Evolutionary conservation across 2,329 filamentous ascomycete genomes (phyloP), one percentile per base, ranked within the genome.

Genomic region (Diaporthe destruens): DNA sequence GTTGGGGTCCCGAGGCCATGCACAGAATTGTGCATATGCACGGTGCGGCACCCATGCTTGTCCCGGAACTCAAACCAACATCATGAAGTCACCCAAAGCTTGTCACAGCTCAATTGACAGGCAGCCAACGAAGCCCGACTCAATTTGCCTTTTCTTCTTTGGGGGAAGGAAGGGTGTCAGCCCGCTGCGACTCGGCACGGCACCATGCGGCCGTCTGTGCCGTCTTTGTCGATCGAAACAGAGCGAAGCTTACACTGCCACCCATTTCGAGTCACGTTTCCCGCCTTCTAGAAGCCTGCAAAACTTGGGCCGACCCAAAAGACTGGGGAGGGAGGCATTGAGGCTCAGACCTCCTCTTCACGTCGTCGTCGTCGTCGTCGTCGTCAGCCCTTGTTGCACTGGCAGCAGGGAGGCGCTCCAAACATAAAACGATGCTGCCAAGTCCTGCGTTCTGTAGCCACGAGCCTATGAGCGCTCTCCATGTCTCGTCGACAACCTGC

Each of bases 1-100:
- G 9, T 36, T 36, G 34, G 36, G 56, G 36, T 4, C 18, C 47
- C n/a, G n/a, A 5, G n/a, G n/a, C 44, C 44, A 44, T 51, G 61
- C 61, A 66, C 61, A 66, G 53, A 39, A 66, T 66, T 66, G 47
- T 66, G 61, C 61, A 66, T 53, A 66, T 66, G 61, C 44, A 66
- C 61, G 61, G 51, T 53, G 61, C 61, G 47, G 32, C 44, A 39
- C 23, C 42, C 61, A 53, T 6, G 39, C 44, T 53, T n/a, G 61
- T 53, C 61, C 61, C 61, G 61, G 47, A 66, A 66, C 32, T 20
- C 47, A 66, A 66, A 66, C 25, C 61, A 39, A 25, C 44, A 44
- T 36, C 34, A 4, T 36, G 8, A 36, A 36, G 8, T 36, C 61
- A 34, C 44, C 29, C 14, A 34, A 65, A 65, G 44, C 61, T 51